These are phyloP conservation scores for Claviceps maximensis DNA, from an alignment of 2,329 filamentous ascomycete species.

Conservation along the genomic window DNA sequence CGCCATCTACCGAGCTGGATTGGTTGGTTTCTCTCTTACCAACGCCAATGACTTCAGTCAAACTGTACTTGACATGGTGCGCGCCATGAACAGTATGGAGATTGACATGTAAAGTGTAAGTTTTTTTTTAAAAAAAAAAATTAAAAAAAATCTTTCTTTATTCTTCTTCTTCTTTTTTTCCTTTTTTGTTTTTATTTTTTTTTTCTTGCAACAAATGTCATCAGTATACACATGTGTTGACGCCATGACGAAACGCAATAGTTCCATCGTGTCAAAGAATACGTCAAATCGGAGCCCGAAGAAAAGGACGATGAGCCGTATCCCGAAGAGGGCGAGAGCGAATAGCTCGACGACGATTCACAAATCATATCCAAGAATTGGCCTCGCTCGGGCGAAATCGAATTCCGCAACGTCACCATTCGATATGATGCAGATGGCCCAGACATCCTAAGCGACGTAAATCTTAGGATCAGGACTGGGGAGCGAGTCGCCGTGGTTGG, in stretches of 20 bases:
- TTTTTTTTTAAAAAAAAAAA: no score
- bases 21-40: conserved; percentile 43
- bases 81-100: conserved; percentile 42
- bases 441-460: conserved; percentile 37
- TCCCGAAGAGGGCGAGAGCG: conserved; percentile 23
- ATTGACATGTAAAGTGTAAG: conserved; percentile 40
- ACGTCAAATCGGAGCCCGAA: conserved; percentile 32
- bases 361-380: conserved; percentile 28
- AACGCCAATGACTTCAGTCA: conserved; percentile 41
- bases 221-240: no score
- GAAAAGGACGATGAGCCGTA: conserved; percentile 28
- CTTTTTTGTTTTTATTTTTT: background rate
- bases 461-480: conserved; percentile 45
- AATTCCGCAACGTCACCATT: conserved; percentile 37
- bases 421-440: conserved; percentile 32
- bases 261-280: conserved; percentile 38
- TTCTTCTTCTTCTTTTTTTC: no score
- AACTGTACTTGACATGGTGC: conserved; percentile 37
- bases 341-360: conserved; percentile 26
- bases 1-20: conserved; percentile 35
- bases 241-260: conserved; percentile 8
- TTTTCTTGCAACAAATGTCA: no score
- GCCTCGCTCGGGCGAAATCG: conserved; percentile 33
- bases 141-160: no score
- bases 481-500: conserved; percentile 70